These are phyloP conservation scores for Yamadazyma oceani DNA, from an alignment of 1,139 yeast genomes.

Conservation along the genomic window DNA sequence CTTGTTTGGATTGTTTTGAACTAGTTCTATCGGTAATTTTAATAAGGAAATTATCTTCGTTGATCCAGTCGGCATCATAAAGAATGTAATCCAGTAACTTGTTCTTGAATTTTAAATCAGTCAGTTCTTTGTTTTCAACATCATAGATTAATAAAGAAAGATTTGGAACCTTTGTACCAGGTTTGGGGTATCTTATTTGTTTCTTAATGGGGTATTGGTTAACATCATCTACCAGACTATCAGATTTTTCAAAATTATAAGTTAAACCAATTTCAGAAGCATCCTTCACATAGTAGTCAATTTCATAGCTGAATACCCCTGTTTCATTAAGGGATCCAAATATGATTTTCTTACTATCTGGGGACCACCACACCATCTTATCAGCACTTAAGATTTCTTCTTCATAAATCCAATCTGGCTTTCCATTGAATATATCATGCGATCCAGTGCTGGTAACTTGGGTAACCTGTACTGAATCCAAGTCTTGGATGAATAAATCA, in stretches of 20 bases:
- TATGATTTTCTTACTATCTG: constrained; percentile 63
- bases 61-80: constrained; percentile 76
- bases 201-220: constrained; percentile 57
- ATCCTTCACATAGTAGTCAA: constrained; percentile 59
- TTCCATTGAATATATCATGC: constrained; percentile 70
- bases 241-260: constrained; percentile 19
- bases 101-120: constrained; percentile 18
- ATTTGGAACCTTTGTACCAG: constrained; percentile 75
- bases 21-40: constrained; percentile 76
- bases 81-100: constrained; percentile 51
- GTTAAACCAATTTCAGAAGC: constrained; percentile 31
- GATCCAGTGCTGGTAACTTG: constrained; percentile 73
- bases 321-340: constrained; percentile 73
- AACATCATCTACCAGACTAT: constrained; percentile 19
- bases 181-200: constrained; percentile 79
- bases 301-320: constrained; percentile 58
- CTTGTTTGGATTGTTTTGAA: constrained; percentile 56
- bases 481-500: constrained; percentile 42
- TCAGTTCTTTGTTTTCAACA: constrained; percentile 22
- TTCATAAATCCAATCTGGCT: constrained; percentile 96
- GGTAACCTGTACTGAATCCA: constrained; percentile 22
- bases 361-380: constrained; percentile 85
- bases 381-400: constrained; percentile 78
- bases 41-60: constrained; percentile 50
- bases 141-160: constrained; percentile 49